Base-by-base conservation (phyloP, 1,284 basidiomycete species). In the Ustilago trichophora region DNA sequence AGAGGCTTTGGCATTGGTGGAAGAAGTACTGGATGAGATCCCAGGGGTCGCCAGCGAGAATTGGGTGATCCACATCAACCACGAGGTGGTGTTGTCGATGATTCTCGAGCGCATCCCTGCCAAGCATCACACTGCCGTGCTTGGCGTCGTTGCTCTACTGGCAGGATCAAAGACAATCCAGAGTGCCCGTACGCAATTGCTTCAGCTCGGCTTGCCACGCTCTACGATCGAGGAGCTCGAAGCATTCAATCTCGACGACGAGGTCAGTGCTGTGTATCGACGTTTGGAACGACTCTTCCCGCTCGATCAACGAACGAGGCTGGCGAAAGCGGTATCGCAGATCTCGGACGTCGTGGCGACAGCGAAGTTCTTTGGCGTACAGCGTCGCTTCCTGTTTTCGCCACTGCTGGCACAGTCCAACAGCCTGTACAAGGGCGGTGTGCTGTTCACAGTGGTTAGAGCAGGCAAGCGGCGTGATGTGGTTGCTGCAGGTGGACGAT, bases 401-500 rank as follows among this genome's bases (percentile, higher is more conserved):
- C 91, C 91, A 1, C 82, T 92, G 31, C 67, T 83, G 31, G 88
- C 91, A 86, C 75, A 80, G 49, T 80, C 78, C 64, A 86, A 87
- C 67, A 80, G 83, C 1, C 85, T 88, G 71, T 91, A 91, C 84
- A 87, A 87, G 38, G 86, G 89, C 48, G 91, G 91, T 0, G 84
- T 92, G 19, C 84, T 90, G 42, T 85, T 93, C 54, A 89, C 91
- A 70, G 87, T 92, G 2, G 87, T 89, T 3, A 85, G 87, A 53
- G 54, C 57, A 4, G 87, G 85, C 65, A 91, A 89, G 76, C 86
- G 86, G 18, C 83, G 85, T 3, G 91, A 93, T 58, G 85, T 92
- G 12, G 85, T 93, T 19, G 91, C 78, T 3, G 87, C 87, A 6
- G 91, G 90, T 50, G 92, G 92, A 67, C 85, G 91, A 56, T 93